A percentile compares a stretch with the other conserved stretches of the same genome.
Conservation (phyloP, 106 monocot species). For the Triglochin maritima region DNA sequence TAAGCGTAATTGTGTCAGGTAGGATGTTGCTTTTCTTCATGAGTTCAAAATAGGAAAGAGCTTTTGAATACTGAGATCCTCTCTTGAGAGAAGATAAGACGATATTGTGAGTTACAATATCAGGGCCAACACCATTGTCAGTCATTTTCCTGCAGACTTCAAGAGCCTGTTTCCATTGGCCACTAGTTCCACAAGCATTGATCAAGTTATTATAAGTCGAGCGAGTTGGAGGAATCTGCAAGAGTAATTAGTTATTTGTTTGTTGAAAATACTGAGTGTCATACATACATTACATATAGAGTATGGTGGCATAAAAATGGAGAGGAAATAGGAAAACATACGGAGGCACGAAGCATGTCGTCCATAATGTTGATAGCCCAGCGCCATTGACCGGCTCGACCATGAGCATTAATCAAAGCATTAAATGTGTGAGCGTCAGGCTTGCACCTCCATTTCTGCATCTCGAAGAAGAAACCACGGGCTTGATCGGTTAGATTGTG, state of each 20-base stretch:
- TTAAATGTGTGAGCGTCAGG: conserved; percentile 95
- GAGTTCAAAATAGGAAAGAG: conserved; percentile 78
- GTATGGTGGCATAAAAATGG: no score
- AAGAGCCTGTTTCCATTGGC: conserved; percentile 86
- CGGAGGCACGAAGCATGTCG: conserved; percentile 93
- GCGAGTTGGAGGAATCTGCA: conserved; percentile 89
- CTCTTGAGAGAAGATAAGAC: conserved; percentile 88
- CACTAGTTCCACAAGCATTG: conserved; percentile 83
- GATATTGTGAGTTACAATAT: conserved; percentile 89
- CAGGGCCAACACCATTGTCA: conserved; percentile 97
- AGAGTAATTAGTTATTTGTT: background rate
- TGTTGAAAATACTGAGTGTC: no score
- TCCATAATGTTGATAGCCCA: conserved; percentile 97
- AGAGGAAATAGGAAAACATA: conserved; percentile 21
- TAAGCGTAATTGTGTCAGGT: conserved; percentile 62
- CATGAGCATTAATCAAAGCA: conserved; percentile 82
- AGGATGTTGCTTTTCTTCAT: conserved; percentile 62
- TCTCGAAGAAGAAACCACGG: conserved; percentile 94
- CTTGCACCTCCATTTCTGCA: conserved; percentile 95
- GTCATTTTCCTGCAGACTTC: conserved; percentile 88
- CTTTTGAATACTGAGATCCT: conserved; percentile 70
- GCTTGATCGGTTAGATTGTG: conserved; percentile 88
- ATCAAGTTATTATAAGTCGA: conserved; percentile 94
- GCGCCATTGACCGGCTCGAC: conserved; percentile 87
- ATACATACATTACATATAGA: no score